Percentiles rank a stretch among this genome's conserved stretches.
phyloP scores from a whole-genome alignment of 495 filamentous ascomycete species.

The Extremus antarcticus region DNA sequence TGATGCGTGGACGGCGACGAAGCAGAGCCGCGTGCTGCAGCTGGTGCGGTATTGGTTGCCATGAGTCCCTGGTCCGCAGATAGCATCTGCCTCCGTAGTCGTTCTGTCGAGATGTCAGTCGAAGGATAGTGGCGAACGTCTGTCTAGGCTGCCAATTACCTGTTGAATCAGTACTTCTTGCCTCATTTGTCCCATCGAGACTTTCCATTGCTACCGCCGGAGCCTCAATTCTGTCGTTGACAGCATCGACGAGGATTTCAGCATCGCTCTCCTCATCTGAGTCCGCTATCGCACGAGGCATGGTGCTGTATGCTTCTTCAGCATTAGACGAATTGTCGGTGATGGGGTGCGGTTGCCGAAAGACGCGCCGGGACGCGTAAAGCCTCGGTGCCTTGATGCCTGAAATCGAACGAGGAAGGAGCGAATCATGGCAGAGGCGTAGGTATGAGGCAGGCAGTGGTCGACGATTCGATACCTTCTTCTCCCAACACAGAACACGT shows the following conservation, averaged over 20 bases:
- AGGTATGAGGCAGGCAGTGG: too few species aligned
- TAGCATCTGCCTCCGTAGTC: conserved; percentile 4
- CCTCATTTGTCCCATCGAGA: conserved; percentile 2
- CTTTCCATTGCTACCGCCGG: background rate
- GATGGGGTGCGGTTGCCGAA: background rate
- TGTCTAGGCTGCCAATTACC: too few species aligned
- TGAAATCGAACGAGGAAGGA: too few species aligned
- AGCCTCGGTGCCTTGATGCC: too few species aligned
- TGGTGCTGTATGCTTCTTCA: background rate
- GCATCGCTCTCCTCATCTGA: conserved; percentile 13
- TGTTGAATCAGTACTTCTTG: conserved; percentile 13
- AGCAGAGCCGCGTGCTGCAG: background rate
- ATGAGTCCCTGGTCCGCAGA: conserved; percentile 10
- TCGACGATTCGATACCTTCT: too few species aligned
- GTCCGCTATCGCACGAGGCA: conserved; percentile 6
- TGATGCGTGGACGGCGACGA: background rate
- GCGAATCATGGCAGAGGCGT: too few species aligned
- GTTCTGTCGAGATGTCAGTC: conserved; percentile 8
- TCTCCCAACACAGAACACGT: too few species aligned
- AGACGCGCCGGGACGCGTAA: background rate
- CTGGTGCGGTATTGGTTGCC: background rate
- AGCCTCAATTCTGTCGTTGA: background rate
- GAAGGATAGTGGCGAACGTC: too few species aligned
- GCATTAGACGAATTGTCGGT: too few species aligned
- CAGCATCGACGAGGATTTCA: background rate